These are phyloP conservation scores for Aureobasidium subglaciale DNA, from an alignment of 2,329 filamentous ascomycete species.

Conservation along the genomic window DNA sequence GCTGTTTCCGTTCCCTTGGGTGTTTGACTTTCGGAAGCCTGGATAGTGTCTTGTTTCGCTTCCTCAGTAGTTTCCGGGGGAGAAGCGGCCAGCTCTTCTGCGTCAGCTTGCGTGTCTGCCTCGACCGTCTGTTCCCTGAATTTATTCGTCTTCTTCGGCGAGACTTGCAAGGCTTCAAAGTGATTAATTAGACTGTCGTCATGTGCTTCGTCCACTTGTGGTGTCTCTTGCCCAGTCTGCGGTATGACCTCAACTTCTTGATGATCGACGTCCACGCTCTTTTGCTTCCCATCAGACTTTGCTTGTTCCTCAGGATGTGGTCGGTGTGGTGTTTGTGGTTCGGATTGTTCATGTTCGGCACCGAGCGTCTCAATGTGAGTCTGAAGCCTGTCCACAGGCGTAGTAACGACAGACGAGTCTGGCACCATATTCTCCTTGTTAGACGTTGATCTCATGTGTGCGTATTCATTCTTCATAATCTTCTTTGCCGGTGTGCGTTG, in stretches of 20 bases:
- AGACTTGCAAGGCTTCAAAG: neutral
- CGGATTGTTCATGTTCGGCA: conserved; percentile 34
- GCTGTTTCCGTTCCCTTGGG: neutral
- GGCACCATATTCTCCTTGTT: conserved; percentile 29
- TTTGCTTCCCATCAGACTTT: neutral
- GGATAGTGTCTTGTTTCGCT: too few species aligned
- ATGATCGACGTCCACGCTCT: neutral
- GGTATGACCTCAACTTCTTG: neutral
- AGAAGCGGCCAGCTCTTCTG: too few species aligned
- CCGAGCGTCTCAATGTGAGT: conserved; percentile 34
- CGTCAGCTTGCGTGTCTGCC: neutral
- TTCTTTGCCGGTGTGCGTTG: conserved; percentile 22
- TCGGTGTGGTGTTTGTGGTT: neutral
- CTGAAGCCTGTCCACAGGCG: conserved; percentile 15
- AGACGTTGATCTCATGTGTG: conserved; percentile 24
- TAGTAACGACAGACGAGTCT: neutral
- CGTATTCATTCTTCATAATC: conserved; percentile 21
- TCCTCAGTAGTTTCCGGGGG: neutral
- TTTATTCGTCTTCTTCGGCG: neutral
- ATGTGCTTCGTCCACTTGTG: neutral
- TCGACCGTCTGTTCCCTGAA: neutral
- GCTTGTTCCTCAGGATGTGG: neutral
- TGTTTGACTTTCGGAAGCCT: neutral
- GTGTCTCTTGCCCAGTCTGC: neutral
- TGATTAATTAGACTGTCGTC: neutral